Base-by-base conservation (phyloP, 116 monocot species). In the Iris pallida region DNA sequence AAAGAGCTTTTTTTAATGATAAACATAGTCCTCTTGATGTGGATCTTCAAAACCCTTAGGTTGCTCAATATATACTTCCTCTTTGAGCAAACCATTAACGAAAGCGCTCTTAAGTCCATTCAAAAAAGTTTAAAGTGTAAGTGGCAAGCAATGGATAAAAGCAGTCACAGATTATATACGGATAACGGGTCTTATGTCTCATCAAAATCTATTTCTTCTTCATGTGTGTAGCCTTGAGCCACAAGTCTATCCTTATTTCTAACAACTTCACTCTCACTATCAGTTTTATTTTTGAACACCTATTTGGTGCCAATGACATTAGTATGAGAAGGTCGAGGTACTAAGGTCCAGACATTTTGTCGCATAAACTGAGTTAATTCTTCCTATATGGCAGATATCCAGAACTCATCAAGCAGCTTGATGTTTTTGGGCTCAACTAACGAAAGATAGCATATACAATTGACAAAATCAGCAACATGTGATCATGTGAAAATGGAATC, bases 181-280 rank as follows among this genome's bases (percentile, higher is more conserved):
- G 0, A 4, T 8, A 7, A 55, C 8, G 13, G 8, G 8, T 0
- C 15, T 4, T n/a, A 55, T 55, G 8, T 55, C 16, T 55, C 54
- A 55, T 55, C 54, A 55, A 55, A 55, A 55, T 55, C 54, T n/a
- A 55, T 55, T 13, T 8, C 54, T 55, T 55, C 16, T 13, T 16
- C 54, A 4, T 55, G 54, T n/a, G 13, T 55, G 8, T 55, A 55
- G 0, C 54, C 54, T 55, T 55, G 13, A 7, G 54, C 54, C 13
- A 55, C 7, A 4, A 55, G 16, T 16, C 54, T 55, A 55, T 13
- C 8, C 8, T 55, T 55, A 16, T 55, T 55, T 55, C 54, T 55
- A 55, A 55, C 16, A 0, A 55, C 4, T 55, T 55, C 10, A 13
- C 54, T 0, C 15, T 7, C 16, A n/a, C 54, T 7, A 30, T 55